A percentile compares a stretch with the other conserved stretches of the same genome.
Conservation (phyloP, 192 early-diverging fungal genomes). For the Glomus cerebriforme region DNA sequence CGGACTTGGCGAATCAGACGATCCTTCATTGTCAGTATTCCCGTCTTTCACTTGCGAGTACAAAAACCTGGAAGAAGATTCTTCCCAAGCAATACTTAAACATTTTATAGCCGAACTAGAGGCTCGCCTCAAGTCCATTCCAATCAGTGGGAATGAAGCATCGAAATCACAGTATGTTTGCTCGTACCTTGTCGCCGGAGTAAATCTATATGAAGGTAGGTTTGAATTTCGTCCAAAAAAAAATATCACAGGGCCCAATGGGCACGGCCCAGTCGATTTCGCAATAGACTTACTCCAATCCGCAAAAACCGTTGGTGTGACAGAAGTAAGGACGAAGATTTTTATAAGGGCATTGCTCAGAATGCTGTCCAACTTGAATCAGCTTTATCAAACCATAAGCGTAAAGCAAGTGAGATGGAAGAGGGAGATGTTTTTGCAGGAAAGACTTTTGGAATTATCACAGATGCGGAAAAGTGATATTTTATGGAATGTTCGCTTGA, state of each 20-base stretch:
- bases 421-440: slow-evolving; percentile 15
- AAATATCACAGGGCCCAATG: neutral
- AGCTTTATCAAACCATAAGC: slow-evolving; percentile 21
- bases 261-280: neutral
- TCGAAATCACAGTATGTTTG: neutral
- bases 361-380: slow-evolving; percentile 38
- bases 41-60: too few relatives aligned
- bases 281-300: too few relatives aligned
- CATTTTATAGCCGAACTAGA: too few relatives aligned
- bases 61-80: too few relatives aligned
- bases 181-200: neutral
- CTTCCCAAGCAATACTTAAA: too few relatives aligned
- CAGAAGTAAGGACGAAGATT: slow-evolving; percentile 2
- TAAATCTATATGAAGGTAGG: too few relatives aligned
- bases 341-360: slow-evolving; percentile 12
- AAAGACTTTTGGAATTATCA: slow-evolving; percentile 41
- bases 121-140: neutral
- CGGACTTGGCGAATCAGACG: too few relatives aligned
- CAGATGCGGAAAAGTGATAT: slow-evolving; percentile 30
- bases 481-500: neutral
- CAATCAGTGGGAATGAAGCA: neutral
- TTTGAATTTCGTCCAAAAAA: slow-evolving; percentile 1
- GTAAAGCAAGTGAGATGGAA: neutral
- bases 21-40: too few relatives aligned
- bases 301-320: neutral